A percentile compares a stretch with the other conserved stretches of the same genome.
Evolutionary conservation across 352 stramenopile genomes (phyloP).

Genomic region (Achlya hypogyna): DNA sequence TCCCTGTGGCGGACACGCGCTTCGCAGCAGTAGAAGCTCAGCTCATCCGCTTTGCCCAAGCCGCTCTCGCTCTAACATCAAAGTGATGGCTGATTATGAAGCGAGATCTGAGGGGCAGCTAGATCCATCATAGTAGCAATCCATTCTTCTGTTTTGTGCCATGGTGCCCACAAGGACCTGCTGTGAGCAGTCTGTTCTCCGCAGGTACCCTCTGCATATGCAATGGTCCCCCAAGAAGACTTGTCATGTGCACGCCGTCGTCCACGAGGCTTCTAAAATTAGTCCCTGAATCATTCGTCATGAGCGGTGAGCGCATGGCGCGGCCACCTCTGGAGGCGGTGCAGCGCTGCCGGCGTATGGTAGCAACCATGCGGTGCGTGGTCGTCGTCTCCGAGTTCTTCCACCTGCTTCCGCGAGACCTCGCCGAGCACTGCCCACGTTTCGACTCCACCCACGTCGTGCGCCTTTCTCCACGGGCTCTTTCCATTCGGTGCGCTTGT

Average conservation of each 20-base stretch:
- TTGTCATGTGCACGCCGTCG: too few relatives aligned
- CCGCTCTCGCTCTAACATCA: too few relatives aligned
- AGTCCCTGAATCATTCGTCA: too few relatives aligned
- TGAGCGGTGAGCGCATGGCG: neutral
- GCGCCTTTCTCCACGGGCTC: neutral
- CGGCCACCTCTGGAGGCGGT: neutral
- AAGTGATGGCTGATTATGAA: too few relatives aligned
- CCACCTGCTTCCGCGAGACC: conserved; percentile 28
- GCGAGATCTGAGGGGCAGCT: too few relatives aligned
- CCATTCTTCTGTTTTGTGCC: too few relatives aligned
- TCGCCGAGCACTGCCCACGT: conserved; percentile 1
- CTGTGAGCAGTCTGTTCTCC: too few relatives aligned
- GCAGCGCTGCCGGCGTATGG: conserved; percentile 34
- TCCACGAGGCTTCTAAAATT: too few relatives aligned
- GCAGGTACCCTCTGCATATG: too few relatives aligned
- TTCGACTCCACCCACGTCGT: neutral
- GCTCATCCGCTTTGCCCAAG: neutral
- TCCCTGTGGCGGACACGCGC: neutral
- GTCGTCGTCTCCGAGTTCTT: conserved; percentile 35
- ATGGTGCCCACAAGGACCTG: too few relatives aligned
- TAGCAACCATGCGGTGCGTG: conserved; percentile 37
- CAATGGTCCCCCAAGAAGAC: too few relatives aligned
- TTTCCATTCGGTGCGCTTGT: neutral
- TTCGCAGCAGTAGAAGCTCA: neutral
- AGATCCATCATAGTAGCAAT: too few relatives aligned